A percentile compares a stretch with the other conserved stretches of the same genome.
These are phyloP conservation scores for Scenedesmus sp. DNA, from an alignment of 163 green algal genomes.

Conservation along the genomic window DNA sequence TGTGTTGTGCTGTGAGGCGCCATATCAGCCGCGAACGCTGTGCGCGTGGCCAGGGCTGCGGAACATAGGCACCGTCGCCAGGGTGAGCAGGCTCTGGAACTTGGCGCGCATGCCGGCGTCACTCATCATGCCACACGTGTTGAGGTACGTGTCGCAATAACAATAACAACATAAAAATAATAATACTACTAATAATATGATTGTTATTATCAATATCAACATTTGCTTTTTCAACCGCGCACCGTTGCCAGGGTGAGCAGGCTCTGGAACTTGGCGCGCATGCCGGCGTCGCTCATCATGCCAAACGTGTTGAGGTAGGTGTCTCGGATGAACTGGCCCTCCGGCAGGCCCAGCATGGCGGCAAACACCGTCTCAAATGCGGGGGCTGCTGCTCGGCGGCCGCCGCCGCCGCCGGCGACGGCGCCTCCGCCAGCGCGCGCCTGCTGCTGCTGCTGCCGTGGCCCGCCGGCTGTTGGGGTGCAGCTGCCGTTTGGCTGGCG, in stretches of 20 bases:
- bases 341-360: not conserved
- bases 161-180: not conserved
- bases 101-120: too few species aligned
- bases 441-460: not conserved
- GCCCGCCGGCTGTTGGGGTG: not conserved
- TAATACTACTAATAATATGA: not conserved
- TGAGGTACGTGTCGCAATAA: too few species aligned
- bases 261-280: not conserved
- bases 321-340: not conserved
- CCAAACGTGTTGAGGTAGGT: conserved; percentile 1
- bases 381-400: not conserved
- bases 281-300: not conserved
- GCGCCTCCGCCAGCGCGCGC: not conserved
- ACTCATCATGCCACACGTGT: too few species aligned
- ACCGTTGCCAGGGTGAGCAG: not conserved
- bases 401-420: not conserved
- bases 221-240: not conserved
- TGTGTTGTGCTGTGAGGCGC: too few species aligned
- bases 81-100: too few species aligned
- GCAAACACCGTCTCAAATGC: not conserved
- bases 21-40: too few species aligned
- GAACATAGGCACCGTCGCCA: too few species aligned
- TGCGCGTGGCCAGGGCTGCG: too few species aligned
- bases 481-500: not conserved
- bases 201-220: not conserved